These are phyloP conservation scores for Solanum appendiculatum DNA, from an alignment of 257 asterid genomes.

Conservation along the genomic window DNA sequence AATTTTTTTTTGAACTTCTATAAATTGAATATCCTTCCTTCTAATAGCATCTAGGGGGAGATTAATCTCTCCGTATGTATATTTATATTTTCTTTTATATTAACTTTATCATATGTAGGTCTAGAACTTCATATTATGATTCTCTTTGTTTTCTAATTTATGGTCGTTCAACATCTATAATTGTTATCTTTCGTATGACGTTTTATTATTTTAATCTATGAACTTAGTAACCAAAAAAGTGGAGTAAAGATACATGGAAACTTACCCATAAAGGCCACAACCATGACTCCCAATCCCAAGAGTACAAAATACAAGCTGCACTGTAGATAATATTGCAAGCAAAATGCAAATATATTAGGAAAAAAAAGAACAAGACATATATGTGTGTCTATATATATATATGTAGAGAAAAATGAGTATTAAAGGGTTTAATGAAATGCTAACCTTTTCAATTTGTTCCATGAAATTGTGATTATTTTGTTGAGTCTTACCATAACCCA, in stretches of 20 bases:
- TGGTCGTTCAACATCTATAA: background rate
- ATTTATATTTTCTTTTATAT: background rate
- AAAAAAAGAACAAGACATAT: accelerated
- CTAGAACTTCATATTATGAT: background rate
- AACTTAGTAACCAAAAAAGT: background rate
- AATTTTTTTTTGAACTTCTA: background rate
- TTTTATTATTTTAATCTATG: background rate
- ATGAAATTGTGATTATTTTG: conserved; percentile 42
- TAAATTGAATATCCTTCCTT: background rate
- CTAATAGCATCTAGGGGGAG: background rate
- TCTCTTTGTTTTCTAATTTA: background rate
- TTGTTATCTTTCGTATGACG: background rate
- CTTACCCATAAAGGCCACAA: conserved; percentile 78
- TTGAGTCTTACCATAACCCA: conserved; percentile 54
- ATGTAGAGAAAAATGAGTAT: background rate
- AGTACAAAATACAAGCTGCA: conserved; percentile 77
- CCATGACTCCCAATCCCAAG: conserved; percentile 72
- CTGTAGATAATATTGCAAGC: conserved; percentile 26
- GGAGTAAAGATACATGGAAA: background rate
- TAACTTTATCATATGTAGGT: background rate
- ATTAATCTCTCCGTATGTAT: background rate
- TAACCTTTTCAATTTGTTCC: conserved; percentile 65
- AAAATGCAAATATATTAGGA: background rate
- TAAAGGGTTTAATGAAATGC: background rate
- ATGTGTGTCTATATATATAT: too few relatives aligned